Evolutionary conservation across 2,329 filamentous ascomycete genomes (phyloP).

Genomic region (Ophiostoma ulmi): DNA sequence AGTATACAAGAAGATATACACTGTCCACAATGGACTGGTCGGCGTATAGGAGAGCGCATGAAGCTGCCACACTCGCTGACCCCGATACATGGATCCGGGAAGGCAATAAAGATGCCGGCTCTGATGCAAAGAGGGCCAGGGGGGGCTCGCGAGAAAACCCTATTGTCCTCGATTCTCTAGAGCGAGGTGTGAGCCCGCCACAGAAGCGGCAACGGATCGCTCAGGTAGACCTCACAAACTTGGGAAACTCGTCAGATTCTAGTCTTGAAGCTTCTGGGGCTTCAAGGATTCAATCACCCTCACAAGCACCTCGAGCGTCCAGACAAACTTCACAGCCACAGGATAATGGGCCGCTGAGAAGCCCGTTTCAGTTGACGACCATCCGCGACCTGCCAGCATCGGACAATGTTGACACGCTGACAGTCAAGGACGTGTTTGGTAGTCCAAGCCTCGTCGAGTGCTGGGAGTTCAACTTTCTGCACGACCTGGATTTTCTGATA

Average conservation of each 20-base stretch:
- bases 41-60: not conserved
- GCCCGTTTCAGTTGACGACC: constrained; percentile 64
- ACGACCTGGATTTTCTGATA: constrained; percentile 56
- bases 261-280: not conserved
- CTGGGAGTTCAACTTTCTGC: constrained; percentile 66
- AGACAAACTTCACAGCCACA: constrained; percentile 17
- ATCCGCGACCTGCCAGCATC: constrained; percentile 58
- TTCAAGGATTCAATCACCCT: not conserved
- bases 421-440: constrained; percentile 62
- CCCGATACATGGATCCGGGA: not conserved
- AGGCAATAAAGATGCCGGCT: not conserved
- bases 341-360: not conserved
- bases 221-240: constrained; percentile 24
- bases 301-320: not conserved
- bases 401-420: constrained; percentile 61
- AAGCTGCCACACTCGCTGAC: not conserved
- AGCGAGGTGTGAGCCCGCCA: constrained; percentile 45
- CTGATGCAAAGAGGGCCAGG: not conserved
- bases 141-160: not conserved
- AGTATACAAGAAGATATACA: no score
- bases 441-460: constrained; percentile 68
- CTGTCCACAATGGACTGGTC: not conserved
- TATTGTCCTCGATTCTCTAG: constrained; percentile 16
- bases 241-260: not conserved
- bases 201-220: constrained; percentile 29